A percentile compares a stretch with the other conserved stretches of the same genome.
These are phyloP conservation scores for Clavispora fructus DNA, from an alignment of 805 yeast species.

Conservation along the genomic window DNA sequence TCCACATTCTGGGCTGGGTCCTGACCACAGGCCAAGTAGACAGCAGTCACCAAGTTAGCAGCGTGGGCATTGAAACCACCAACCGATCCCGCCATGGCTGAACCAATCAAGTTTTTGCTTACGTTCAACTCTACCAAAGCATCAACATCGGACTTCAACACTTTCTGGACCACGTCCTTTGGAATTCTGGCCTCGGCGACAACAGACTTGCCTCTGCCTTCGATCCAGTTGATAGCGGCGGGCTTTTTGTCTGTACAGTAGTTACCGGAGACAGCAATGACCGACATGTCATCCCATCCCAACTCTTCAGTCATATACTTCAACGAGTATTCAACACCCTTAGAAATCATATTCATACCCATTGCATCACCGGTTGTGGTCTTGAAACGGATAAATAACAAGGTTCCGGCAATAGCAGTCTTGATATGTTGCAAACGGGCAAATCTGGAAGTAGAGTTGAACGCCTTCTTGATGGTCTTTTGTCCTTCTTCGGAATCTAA, in stretches of 20 bases:
- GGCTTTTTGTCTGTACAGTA: slow-evolving; percentile 97
- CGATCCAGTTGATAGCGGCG: slow-evolving; percentile 98
- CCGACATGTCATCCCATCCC: slow-evolving; percentile 92
- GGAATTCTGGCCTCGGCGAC: slow-evolving; percentile 96
- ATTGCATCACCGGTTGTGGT: slow-evolving; percentile 99
- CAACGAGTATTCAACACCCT: slow-evolving; percentile 89
- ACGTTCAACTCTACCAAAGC: slow-evolving; percentile 88
- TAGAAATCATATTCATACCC: slow-evolving; percentile 99
- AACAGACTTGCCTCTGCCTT: slow-evolving; percentile 97
- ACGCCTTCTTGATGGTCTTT: slow-evolving; percentile 72
- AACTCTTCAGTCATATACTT: slow-evolving; percentile 79
- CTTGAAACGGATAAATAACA: slow-evolving; percentile 83
- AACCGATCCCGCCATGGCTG: slow-evolving; percentile 96
- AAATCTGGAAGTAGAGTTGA: slow-evolving; percentile 94
- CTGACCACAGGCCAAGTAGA: slow-evolving; percentile 93
- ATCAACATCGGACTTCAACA: slow-evolving; percentile 86
- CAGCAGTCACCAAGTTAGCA: slow-evolving; percentile 92
- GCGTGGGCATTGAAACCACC: slow-evolving; percentile 99
- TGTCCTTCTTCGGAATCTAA: slow-evolving; percentile 94
- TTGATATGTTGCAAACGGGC: slow-evolving; percentile 89
- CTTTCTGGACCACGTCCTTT: slow-evolving; percentile 68
- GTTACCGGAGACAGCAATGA: slow-evolving; percentile 92
- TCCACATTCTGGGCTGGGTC: slow-evolving; percentile 99
- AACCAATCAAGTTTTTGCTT: slow-evolving; percentile 86
- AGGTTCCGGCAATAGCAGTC: slow-evolving; percentile 91